These are phyloP conservation scores for Salix exigua DNA, from an alignment of 345 rosid genomes.

Conservation along the genomic window DNA sequence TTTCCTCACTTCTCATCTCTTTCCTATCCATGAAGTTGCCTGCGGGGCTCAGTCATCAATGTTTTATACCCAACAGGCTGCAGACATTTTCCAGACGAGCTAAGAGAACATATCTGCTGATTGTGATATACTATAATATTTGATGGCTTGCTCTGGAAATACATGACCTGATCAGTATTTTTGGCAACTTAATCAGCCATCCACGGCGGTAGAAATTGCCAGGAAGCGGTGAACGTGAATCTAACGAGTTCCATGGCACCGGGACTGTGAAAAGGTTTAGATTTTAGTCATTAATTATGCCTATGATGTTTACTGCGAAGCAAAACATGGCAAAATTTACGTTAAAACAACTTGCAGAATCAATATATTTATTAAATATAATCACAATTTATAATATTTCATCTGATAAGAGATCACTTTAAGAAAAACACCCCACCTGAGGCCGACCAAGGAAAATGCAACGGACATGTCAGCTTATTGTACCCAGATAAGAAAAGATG, in stretches of 20 bases:
- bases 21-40: slow-evolving; percentile 11
- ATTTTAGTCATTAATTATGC: neutral
- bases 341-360: neutral
- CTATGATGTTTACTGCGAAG: neutral
- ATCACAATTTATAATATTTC: neutral
- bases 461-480: slow-evolving; percentile 13
- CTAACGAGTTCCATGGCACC: neutral
- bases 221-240: neutral
- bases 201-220: slow-evolving; percentile 1
- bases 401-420: neutral
- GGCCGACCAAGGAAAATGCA: slow-evolving; percentile 18
- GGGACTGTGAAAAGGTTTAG: neutral
- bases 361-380: slow-evolving; percentile 13
- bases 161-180: neutral
- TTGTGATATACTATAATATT: neutral
- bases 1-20: slow-evolving; percentile 16
- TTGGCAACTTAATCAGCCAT: neutral
- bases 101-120: slow-evolving; percentile 13
- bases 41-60: neutral
- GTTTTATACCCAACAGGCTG: slow-evolving; percentile 5
- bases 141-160: slow-evolving; percentile 6
- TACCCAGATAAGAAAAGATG: slow-evolving; percentile 13
- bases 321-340: neutral
- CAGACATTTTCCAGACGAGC: slow-evolving; percentile 7
- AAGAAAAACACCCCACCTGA: slow-evolving; percentile 12